Conservation (phyloP, 2,329 filamentous ascomycete species). For the Tolypocladium album region DNA sequence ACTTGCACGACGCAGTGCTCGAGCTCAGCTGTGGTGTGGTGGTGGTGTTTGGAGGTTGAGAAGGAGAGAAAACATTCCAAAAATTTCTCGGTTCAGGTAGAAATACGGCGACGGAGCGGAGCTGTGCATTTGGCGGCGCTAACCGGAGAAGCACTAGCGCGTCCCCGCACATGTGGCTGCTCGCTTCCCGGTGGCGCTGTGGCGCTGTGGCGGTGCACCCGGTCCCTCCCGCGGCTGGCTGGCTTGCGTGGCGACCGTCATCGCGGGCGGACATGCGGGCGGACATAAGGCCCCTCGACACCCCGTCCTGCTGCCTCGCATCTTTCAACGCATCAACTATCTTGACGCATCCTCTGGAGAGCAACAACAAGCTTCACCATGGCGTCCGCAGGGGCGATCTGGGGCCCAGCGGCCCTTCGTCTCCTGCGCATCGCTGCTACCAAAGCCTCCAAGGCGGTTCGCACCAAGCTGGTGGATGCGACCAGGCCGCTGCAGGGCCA, state of each 20-base stretch:
- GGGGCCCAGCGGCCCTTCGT: slow-evolving; percentile 45
- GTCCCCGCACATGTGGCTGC: background rate
- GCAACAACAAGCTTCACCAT: slow-evolving; percentile 20
- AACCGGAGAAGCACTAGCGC: background rate
- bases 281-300: background rate
- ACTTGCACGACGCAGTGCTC: slow-evolving; percentile 7
- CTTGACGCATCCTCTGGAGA: background rate
- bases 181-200: background rate
- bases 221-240: slow-evolving; percentile 10
- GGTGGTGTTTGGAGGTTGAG: slow-evolving; percentile 11
- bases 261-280: background rate
- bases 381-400: slow-evolving; percentile 46
- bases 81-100: background rate
- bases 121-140: background rate
- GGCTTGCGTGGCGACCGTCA: slow-evolving; percentile 11
- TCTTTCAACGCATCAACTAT: slow-evolving; percentile 1
- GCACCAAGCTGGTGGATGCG: slow-evolving; percentile 35
- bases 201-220: slow-evolving; percentile 23
- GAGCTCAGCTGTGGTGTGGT: slow-evolving; percentile 4
- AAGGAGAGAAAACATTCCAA: slow-evolving; percentile 7
- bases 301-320: background rate
- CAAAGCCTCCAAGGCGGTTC: slow-evolving; percentile 39
- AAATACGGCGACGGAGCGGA: background rate
- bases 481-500: slow-evolving; percentile 33
- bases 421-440: slow-evolving; percentile 40